phyloP scores from a whole-genome alignment of 2,329 filamentous ascomycete species.

The Ophiostoma triangulosporum region DNA sequence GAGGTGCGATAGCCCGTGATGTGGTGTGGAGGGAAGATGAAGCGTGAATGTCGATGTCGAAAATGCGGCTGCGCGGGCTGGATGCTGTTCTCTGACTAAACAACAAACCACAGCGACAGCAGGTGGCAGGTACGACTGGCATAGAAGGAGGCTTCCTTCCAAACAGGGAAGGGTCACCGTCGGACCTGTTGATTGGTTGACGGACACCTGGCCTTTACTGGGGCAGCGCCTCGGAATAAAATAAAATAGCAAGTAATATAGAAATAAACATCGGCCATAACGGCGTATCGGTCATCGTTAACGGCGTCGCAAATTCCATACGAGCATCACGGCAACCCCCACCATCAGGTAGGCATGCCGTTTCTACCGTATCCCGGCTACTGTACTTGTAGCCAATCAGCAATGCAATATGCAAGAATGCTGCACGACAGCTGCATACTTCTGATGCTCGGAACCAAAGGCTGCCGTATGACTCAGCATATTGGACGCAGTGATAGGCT shows the following conservation, averaged over 20 bases:
- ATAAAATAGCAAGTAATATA: background rate
- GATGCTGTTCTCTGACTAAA: constrained; percentile 12
- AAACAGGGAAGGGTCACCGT: background rate
- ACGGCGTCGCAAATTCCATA: too few relatives aligned
- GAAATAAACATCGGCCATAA: background rate
- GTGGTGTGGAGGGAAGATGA: constrained; percentile 1
- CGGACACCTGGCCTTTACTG: background rate
- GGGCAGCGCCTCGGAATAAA: constrained; percentile 6
- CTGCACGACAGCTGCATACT: too few relatives aligned
- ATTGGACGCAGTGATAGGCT: too few relatives aligned
- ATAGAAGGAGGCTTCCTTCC: constrained; percentile 1
- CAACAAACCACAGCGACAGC: constrained; percentile 3
- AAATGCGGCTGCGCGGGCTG: constrained; percentile 13
- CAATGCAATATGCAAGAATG: too few relatives aligned
- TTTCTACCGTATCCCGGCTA: too few relatives aligned
- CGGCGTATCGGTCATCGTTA: background rate
- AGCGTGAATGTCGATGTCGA: constrained; percentile 11
- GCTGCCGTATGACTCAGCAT: too few relatives aligned
- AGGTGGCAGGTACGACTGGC: background rate
- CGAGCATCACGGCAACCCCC: too few relatives aligned
- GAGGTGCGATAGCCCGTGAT: constrained; percentile 5
- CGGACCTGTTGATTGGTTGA: constrained; percentile 9
- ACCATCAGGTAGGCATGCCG: too few relatives aligned
- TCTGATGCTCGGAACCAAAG: too few relatives aligned
- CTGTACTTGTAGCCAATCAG: too few relatives aligned